Base-by-base conservation (phyloP, 768 basidiomycete species). In the Filobasidium floriforme region DNA sequence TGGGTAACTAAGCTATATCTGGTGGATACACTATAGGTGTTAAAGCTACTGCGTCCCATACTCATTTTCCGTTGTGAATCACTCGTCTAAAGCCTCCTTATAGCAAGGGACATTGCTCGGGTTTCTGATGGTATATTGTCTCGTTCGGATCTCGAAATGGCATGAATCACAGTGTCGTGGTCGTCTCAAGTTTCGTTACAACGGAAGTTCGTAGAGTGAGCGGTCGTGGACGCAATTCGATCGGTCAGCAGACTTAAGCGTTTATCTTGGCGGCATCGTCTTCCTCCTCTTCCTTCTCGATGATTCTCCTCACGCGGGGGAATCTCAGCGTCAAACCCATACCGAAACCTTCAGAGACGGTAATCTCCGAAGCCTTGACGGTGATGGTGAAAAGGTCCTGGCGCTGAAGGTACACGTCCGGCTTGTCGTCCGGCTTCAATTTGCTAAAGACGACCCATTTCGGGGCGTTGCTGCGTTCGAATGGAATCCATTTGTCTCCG, bases 321-420 rank as follows among this genome's bases (percentile, higher is more conserved):
- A 99, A 99, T 24, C 96, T 87, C 86, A 99, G 88, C 0, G 94
- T 98, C 68, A 87, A 85, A 4, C 87, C 88, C 69, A 92, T 76
- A 61, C 88, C 88, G 72, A 90, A 97, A 70, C 91, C 92, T 86
- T 67, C 70, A 72, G 60, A 14, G 11, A 83, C 80, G 1, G 86
- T 86, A 61, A 98, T 90, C 75, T 97, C 92, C 0, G 93, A 89
- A 0, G 90, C 94, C 79, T 98, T 98, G 64, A 98, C 85, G 72
- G 89, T 89, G 70, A 98, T 67, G 22, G 43, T 40, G 44, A 41
- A 6, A 24, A 61, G 14, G 26, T 57, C 54, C 70, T 88, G 84
- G 15, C 94, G 93, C 59, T 89, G 86, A 49, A 98, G 83, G 77
- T 93, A 96, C 15, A 93, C 79, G 76, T 99, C 92, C 0, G 92